These are phyloP conservation scores for Aspergillus fumigatus DNA, from an alignment of 2,329 filamentous ascomycete genomes.

Conservation along the genomic window DNA sequence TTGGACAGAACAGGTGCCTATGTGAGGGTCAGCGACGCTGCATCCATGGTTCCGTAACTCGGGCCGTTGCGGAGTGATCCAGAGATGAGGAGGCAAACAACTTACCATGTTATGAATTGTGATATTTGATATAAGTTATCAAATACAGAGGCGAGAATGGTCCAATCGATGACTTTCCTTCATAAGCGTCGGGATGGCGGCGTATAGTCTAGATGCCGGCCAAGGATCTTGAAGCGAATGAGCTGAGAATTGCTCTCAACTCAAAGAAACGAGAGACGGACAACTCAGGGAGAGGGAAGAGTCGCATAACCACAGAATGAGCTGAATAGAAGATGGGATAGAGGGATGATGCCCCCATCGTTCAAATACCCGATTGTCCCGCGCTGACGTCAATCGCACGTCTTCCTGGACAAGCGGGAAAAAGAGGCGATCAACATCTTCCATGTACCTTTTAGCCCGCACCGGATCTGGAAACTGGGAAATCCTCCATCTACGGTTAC, in stretches of 20 bases:
- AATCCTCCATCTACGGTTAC: background rate
- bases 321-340: background rate
- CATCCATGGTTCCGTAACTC: background rate
- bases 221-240: background rate
- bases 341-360: background rate
- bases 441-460: background rate
- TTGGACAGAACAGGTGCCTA: constrained; percentile 1
- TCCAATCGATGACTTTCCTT: background rate
- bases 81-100: background rate
- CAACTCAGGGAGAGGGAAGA: background rate
- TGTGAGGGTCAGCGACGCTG: constrained; percentile 13
- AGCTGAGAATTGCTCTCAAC: background rate
- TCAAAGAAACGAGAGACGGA: background rate
- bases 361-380: background rate
- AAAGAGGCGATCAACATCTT: background rate
- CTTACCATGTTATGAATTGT: background rate
- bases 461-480: background rate
- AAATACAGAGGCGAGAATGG: background rate
- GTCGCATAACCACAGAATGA: background rate
- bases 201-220: background rate
- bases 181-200: background rate
- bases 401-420: background rate
- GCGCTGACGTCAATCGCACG: background rate
- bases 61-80: constrained; percentile 2
- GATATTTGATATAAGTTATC: background rate